A percentile compares a stretch with the other conserved stretches of the same genome.
Evolutionary conservation across 805 yeast genomes (phyloP).

Genomic region (Candida broadrunensis): DNA sequence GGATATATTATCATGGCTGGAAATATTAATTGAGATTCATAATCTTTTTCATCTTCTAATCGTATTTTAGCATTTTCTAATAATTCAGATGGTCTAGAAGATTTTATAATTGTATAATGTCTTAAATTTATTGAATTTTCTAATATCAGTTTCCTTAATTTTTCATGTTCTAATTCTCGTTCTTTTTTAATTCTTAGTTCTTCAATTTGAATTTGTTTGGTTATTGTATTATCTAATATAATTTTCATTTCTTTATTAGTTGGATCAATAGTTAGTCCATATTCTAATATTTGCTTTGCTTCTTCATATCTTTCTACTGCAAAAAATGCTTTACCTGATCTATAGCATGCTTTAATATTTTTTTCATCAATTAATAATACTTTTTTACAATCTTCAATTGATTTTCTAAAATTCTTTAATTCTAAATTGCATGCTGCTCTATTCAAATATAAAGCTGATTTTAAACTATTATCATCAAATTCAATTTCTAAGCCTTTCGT

Average conservation of each 20-base stretch:
- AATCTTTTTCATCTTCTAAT: constrained; percentile 64
- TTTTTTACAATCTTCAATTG: constrained; percentile 80
- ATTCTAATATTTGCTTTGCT: constrained; percentile 60
- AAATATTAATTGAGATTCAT: constrained; percentile 73
- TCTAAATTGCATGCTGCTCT: constrained; percentile 92
- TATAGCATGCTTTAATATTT: constrained; percentile 78
- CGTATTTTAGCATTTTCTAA: constrained; percentile 49
- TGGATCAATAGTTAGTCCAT: constrained; percentile 62
- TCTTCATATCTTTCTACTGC: constrained; percentile 69
- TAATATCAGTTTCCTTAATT: constrained; percentile 41
- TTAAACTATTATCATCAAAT: constrained; percentile 52
- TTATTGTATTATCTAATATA: constrained; percentile 39
- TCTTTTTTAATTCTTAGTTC: constrained; percentile 30
- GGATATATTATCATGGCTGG: constrained; percentile 85
- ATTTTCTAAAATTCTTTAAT: constrained; percentile 76
- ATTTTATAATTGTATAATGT: constrained; percentile 47
- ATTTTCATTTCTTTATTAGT: constrained; percentile 54
- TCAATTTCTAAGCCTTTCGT: constrained; percentile 75
- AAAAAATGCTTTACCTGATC: constrained; percentile 80
- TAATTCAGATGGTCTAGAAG: constrained; percentile 54
- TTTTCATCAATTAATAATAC: constrained; percentile 64
- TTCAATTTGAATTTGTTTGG: constrained; percentile 31
- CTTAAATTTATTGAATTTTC: constrained; percentile 62
- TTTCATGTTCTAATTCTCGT: constrained; percentile 37
- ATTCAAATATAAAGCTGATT: constrained; percentile 67